phyloP scores from a whole-genome alignment of 75 land plant genomes.

The Azolla pinnata region DNA sequence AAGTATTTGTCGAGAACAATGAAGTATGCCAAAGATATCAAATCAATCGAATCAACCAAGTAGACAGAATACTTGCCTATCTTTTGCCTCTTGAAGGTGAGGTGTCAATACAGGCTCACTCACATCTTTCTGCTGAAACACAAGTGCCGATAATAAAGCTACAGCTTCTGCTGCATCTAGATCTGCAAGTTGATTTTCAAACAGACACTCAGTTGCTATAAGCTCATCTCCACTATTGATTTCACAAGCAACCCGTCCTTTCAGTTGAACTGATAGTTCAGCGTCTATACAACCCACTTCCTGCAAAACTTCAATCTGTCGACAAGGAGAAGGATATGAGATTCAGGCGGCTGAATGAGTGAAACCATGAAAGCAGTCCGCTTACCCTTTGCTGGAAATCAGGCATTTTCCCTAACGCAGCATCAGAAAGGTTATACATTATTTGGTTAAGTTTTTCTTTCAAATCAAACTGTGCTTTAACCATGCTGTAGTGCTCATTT shows the following conservation, averaged over 20 bases:
- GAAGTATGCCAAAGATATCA: background rate
- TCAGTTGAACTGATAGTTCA: slow-evolving; percentile 87
- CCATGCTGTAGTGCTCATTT: slow-evolving; percentile 53
- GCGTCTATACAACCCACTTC: slow-evolving; percentile 76
- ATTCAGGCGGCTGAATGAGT: too few species aligned
- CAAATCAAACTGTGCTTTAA: slow-evolving; percentile 43
- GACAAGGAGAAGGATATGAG: too few species aligned
- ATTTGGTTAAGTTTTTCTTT: slow-evolving; percentile 63
- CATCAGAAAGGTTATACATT: slow-evolving; percentile 80
- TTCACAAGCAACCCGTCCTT: slow-evolving; percentile 98
- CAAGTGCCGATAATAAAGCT: slow-evolving; percentile 88
- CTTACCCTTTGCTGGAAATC: slow-evolving; percentile 89
- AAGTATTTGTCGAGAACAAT: background rate
- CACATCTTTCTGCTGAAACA: slow-evolving; percentile 92
- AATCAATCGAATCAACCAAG: too few species aligned
- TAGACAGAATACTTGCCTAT: slow-evolving; percentile 43
- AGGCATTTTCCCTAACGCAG: slow-evolving; percentile 93
- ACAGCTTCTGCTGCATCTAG: slow-evolving; percentile 90
- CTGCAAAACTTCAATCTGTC: slow-evolving; percentile 88
- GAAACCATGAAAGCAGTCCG: background rate
- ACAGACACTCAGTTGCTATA: slow-evolving; percentile 91
- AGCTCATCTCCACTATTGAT: slow-evolving; percentile 98
- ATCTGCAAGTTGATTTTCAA: slow-evolving; percentile 87
- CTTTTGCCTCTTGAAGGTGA: slow-evolving; percentile 53
- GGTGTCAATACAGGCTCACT: slow-evolving; percentile 78